Base-by-base conservation (phyloP, 352 stramenopile genomes). In the Pythium brassicae region DNA sequence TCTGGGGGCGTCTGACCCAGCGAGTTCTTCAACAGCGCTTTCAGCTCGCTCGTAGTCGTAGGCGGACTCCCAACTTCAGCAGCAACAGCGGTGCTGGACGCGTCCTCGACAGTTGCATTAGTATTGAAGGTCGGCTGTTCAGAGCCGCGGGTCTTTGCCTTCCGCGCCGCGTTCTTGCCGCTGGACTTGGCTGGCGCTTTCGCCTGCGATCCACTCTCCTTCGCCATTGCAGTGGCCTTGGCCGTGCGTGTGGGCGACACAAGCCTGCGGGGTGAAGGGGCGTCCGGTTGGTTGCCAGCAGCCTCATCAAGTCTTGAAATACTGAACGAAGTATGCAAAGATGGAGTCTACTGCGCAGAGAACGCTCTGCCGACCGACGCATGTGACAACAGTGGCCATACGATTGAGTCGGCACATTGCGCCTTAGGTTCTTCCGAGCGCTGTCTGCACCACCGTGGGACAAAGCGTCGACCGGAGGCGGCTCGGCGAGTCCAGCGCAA, bases 401-500 rank as follows among this genome's bases (percentile, higher is more conserved):
- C 10, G 29, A 35, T 4, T 20, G 15, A 10, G 19, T 45, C n/a
- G 17, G 8, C 19, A 12, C 15, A 14, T 45, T 45, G n/a, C 42
- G 19, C 11, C n/a, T 47, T n/a, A 47, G 4, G 42, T 27, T 47
- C 42, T 7, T 7, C 42, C 42, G 6, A 17, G 40, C 40, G n/a
- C 4, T 17, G 8, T 5, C 35, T 66, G 57, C 26, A 83, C 55
- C 23, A 74, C 51, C 6, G 77, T 73, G n/a, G 62, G 61, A n/a
- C 83, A 90, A 42, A 92, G 59, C 4, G 78, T 84, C 15, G 83
- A 90, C 51, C 75, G 78, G 4, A 72, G 73, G 22, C 80, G 79
- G 42, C 70, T 59, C 14, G 80, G 78, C 5, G 78, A 77, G 12
- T 61, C 53, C 45, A 80, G 48, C 9, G 89, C 80, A 54, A 92